These are phyloP conservation scores for Cryphonectria carpinicola DNA, from an alignment of 2,329 filamentous ascomycete genomes.

Conservation along the genomic window DNA sequence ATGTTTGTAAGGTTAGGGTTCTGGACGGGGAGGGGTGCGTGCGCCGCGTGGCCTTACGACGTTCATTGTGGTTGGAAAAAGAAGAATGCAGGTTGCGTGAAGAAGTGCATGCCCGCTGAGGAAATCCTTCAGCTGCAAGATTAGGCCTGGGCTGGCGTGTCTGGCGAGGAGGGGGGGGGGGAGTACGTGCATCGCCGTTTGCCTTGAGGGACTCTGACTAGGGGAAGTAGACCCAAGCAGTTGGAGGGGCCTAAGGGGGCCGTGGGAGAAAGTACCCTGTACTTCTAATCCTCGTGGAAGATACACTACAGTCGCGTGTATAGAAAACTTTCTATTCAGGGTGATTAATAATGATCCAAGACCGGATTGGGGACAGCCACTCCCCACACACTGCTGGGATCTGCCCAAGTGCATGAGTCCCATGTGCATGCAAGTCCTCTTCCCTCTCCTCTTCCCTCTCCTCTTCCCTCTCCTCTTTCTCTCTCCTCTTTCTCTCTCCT, in stretches of 20 bases:
- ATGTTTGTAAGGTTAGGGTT: not conserved
- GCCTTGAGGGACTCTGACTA: not conserved
- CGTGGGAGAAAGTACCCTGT: not conserved
- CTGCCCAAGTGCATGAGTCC: not conserved
- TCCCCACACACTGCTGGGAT: not conserved
- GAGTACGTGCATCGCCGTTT: slow-evolving; percentile 4
- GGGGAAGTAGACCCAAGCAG: not conserved
- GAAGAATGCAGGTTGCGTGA: not conserved
- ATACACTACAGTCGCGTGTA: not conserved
- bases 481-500: not conserved
- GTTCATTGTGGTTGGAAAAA: slow-evolving; percentile 2
- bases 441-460: not conserved
- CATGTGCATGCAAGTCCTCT: not conserved
- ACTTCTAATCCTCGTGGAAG: not conserved
- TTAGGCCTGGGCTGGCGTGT: not conserved
- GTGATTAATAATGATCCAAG: not conserved
- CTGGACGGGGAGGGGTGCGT: not conserved
- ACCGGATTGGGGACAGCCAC: not conserved
- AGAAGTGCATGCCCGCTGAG: not conserved
- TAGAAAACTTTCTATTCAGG: not conserved
- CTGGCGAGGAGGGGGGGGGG: slow-evolving; percentile 1
- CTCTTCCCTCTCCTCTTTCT: not conserved
- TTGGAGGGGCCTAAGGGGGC: not conserved
- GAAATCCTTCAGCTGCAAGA: slow-evolving; percentile 2
- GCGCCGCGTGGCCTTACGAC: slow-evolving; percentile 11